These are phyloP conservation scores for Bimuria novae-zelandiae DNA, from an alignment of 2,329 filamentous ascomycete species.

Conservation along the genomic window DNA sequence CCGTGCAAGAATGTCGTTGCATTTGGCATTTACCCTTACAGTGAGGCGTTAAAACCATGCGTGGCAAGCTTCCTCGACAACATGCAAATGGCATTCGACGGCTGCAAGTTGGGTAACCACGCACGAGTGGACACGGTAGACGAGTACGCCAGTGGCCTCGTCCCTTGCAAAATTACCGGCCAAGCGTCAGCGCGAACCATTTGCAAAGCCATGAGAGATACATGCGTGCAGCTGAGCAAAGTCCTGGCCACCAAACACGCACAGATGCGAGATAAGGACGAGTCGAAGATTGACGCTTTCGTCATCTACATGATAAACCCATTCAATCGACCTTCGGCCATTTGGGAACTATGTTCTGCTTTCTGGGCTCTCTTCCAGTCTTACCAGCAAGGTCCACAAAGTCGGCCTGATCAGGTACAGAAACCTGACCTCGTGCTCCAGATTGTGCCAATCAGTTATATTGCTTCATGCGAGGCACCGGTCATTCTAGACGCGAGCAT, in stretches of 20 bases:
- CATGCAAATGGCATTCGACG: constrained; percentile 73
- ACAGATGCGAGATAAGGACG: constrained; percentile 40
- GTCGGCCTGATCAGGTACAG: constrained; percentile 33
- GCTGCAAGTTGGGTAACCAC: constrained; percentile 72
- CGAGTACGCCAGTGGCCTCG: constrained; percentile 41
- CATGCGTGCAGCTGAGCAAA: constrained; percentile 50
- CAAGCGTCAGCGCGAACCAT: constrained; percentile 26
- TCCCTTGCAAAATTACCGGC: constrained; percentile 32
- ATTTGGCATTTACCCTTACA: constrained; percentile 71
- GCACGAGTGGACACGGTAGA: constrained; percentile 47
- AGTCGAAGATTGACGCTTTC: constrained; percentile 60
- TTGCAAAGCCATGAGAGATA: constrained; percentile 39
- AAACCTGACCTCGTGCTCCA: constrained; percentile 73
- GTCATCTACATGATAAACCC: constrained; percentile 79
- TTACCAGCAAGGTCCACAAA: constrained; percentile 59
- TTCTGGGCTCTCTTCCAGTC: constrained; percentile 74
- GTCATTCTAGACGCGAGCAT: constrained; percentile 66
- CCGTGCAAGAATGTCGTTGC: constrained; percentile 73
- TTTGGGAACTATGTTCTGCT: constrained; percentile 71
- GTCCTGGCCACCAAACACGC: constrained; percentile 39
- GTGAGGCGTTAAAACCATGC: constrained; percentile 65
- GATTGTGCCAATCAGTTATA: constrained; percentile 69
- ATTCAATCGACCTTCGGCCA: constrained; percentile 62
- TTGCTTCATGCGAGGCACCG: constrained; percentile 67
- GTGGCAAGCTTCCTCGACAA: constrained; percentile 69